phyloP scores from a whole-genome alignment of 495 filamentous ascomycete species.

The Penicillium malachiteum region DNA sequence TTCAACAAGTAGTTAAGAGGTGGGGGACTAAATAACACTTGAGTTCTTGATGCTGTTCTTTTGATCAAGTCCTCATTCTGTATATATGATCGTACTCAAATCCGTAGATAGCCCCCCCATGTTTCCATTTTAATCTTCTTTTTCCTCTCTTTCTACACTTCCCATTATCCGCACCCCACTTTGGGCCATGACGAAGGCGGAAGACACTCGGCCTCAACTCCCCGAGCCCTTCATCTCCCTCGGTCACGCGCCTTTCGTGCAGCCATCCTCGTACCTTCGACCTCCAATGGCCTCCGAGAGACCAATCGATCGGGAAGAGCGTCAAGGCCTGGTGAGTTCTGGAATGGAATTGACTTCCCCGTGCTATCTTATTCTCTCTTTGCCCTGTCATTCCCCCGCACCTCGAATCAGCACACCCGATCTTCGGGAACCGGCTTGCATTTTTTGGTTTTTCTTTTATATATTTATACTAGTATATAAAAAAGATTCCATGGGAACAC shows the following conservation, averaged over 20 bases:
- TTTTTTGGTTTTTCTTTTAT: not conserved
- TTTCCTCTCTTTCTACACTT: not conserved
- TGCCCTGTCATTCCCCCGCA: conserved; percentile 1
- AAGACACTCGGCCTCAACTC: conserved; percentile 25
- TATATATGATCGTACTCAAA: too few species aligned
- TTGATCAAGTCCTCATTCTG: not conserved
- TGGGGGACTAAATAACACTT: not conserved
- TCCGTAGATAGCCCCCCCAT: not conserved
- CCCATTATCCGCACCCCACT: conserved; percentile 8
- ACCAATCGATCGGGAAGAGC: conserved; percentile 85
- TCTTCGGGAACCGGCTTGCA: not conserved
- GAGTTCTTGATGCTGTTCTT: not conserved
- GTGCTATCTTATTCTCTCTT: conserved; percentile 6
- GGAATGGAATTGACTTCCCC: conserved; percentile 5
- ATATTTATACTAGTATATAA: too few species aligned
- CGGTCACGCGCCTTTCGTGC: conserved; percentile 63
- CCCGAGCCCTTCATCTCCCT: conserved; percentile 22
- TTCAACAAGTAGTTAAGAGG: too few species aligned
- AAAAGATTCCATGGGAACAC: conserved; percentile 14
- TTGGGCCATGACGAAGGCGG: conserved; percentile 29
- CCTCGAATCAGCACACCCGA: conserved; percentile 1
- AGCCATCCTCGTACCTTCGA: conserved; percentile 83
- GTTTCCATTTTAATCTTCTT: not conserved
- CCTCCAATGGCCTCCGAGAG: conserved; percentile 64
- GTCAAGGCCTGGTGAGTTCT: conserved; percentile 81